phyloP scores from a whole-genome alignment of 2,329 filamentous ascomycete genomes.

The Colletotrichum abscissum region DNA sequence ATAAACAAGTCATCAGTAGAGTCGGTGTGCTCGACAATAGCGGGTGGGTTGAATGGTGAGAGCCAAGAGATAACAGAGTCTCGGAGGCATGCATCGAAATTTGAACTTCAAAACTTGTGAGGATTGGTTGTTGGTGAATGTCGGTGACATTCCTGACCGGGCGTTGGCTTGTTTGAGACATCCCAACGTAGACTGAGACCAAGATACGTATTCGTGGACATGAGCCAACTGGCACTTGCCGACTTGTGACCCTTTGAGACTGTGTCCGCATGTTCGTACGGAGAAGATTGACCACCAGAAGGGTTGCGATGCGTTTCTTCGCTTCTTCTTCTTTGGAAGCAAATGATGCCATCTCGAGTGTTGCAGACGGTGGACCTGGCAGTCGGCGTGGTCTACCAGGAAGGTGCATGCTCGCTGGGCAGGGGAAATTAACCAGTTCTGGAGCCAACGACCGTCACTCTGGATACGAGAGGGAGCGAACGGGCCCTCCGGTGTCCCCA shows the following conservation, averaged over 20 bases:
- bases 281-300: not conserved
- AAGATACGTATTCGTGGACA: not conserved
- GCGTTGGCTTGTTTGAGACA: not conserved
- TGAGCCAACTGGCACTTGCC: not conserved
- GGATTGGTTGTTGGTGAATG: not conserved
- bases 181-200: not conserved
- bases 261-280: not conserved
- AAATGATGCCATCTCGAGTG: conserved; percentile 1
- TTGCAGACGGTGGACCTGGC: not conserved
- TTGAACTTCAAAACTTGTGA: not conserved
- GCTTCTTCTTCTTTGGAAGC: not conserved
- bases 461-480: conserved; percentile 29
- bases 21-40: not conserved
- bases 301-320: not conserved
- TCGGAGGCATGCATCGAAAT: conserved; percentile 22
- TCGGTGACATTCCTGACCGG: conserved; percentile 11
- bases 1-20: not conserved
- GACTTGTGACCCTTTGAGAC: not conserved
- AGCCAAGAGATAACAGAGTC: not conserved
- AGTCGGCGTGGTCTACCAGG: conserved; percentile 19
- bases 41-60: not conserved
- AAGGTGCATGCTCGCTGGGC: conserved; percentile 11
- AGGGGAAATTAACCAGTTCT: conserved; percentile 21
- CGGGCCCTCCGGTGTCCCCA: conserved; percentile 15
- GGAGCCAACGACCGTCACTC: conserved; percentile 22